Evolutionary conservation across 495 filamentous ascomycete genomes (phyloP).

Genomic region (Trichoderma erinaceum): DNA sequence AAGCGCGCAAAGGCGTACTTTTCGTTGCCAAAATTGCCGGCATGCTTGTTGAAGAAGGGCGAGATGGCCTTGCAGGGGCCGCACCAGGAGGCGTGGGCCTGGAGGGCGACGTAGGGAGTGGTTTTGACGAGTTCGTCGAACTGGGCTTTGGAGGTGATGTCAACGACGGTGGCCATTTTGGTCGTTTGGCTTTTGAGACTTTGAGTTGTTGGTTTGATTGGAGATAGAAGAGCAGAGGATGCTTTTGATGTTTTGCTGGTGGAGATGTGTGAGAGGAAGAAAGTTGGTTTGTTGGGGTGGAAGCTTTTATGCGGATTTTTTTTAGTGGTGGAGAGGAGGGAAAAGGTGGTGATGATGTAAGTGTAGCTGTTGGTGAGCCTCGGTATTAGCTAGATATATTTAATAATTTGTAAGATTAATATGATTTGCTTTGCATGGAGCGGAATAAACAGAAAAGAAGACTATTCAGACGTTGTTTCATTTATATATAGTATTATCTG

Average conservation of each 20-base stretch:
- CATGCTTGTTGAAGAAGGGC: constrained; percentile 50
- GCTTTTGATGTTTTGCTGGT: neutral
- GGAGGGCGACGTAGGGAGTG: constrained; percentile 38
- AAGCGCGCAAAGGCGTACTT: constrained; percentile 54
- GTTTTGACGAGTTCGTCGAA: constrained; percentile 30
- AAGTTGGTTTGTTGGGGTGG: neutral
- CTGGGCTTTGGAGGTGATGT: constrained; percentile 27
- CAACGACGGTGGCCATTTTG: constrained; percentile 18
- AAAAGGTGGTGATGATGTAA: neutral
- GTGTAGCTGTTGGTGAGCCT: neutral
- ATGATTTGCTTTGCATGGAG: neutral
- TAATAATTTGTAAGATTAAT: neutral
- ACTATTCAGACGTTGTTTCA: no score
- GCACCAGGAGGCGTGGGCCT: constrained; percentile 60
- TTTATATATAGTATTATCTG: no score
- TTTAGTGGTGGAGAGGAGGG: neutral
- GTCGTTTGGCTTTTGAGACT: neutral
- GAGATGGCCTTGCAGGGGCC: constrained; percentile 62
- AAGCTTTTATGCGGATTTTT: neutral
- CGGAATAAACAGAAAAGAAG: no score
- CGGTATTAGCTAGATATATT: neutral
- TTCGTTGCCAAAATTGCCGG: constrained; percentile 35
- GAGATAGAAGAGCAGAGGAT: neutral
- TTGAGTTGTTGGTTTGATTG: neutral
- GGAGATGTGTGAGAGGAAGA: neutral